Evolutionary conservation across 768 basidiomycete genomes (phyloP).

Genomic region (Boletus sp.): DNA sequence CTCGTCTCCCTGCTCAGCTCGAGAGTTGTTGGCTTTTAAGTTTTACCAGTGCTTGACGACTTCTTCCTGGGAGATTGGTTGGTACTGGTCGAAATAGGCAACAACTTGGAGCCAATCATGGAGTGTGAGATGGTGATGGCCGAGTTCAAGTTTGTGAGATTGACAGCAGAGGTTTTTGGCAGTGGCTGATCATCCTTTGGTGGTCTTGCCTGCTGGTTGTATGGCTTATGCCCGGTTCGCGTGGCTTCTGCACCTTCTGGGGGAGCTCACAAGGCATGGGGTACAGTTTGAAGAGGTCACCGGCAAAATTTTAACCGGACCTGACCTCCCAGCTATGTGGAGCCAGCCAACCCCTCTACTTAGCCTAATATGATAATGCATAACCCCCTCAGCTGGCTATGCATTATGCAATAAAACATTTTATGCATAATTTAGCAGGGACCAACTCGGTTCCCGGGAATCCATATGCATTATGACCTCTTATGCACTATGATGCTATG

Average conservation of each 20-base stretch:
- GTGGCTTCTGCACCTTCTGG: too few species aligned
- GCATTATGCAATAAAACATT: background rate
- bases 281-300: background rate
- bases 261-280: too few species aligned
- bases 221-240: too few species aligned
- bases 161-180: too few species aligned
- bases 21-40: too few species aligned
- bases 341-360: background rate
- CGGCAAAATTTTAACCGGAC: too few species aligned
- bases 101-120: background rate
- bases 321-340: background rate
- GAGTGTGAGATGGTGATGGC: background rate
- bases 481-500: background rate
- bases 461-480: background rate
- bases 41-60: too few species aligned
- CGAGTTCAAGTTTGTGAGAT: too few species aligned
- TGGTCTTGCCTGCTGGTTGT: too few species aligned
- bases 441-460: background rate
- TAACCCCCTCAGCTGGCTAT: background rate
- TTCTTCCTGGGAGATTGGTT: too few species aligned
- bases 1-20: too few species aligned
- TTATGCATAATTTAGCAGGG: background rate
- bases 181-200: background rate
- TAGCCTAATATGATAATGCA: background rate
- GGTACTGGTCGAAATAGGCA: background rate